phyloP scores from a whole-genome alignment of 2,329 filamentous ascomycete species.

The Penicillium sp. region DNA sequence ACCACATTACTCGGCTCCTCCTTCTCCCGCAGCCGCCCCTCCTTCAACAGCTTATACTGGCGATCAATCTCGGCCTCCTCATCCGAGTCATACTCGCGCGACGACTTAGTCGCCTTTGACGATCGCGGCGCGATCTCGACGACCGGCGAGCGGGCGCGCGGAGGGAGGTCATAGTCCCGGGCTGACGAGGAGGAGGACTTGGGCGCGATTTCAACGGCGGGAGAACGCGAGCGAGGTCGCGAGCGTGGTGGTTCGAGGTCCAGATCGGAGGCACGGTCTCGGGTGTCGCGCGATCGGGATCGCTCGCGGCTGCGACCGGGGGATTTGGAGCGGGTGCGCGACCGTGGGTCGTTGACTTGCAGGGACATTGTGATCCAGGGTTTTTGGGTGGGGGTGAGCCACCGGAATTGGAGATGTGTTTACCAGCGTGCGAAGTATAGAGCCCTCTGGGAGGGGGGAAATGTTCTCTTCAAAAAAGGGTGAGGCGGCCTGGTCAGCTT shows the following conservation, averaged over 20 bases:
- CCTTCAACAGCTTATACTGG: conserved; percentile 24
- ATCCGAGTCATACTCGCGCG: conserved; percentile 15
- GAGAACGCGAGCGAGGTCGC: conserved; percentile 25
- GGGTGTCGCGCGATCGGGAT: conserved; percentile 47
- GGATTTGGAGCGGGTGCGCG: conserved; percentile 49
- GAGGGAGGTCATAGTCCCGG: conserved; percentile 20
- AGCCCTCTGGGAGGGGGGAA: neutral
- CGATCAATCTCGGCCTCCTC: conserved; percentile 27
- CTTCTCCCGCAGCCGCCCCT: conserved; percentile 12
- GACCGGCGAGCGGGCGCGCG: conserved; percentile 28
- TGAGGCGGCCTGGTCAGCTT: neutral
- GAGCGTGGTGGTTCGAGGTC: conserved; percentile 27
- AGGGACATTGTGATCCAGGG: conserved; percentile 35
- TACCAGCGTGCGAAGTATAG: conserved; percentile 14
- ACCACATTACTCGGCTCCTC: conserved; percentile 7
- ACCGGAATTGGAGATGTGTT: conserved; percentile 21
- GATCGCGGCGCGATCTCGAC: conserved; percentile 20
- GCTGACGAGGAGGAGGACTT: neutral
- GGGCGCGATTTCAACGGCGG: neutral
- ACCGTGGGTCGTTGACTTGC: conserved; percentile 44
- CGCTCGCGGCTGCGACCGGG: conserved; percentile 45
- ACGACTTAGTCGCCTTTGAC: conserved; percentile 1
- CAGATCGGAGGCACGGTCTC: conserved; percentile 29
- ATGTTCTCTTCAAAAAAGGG: neutral
- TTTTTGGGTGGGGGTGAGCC: conserved; percentile 9